Base-by-base conservation (phyloP, 2,329 filamentous ascomycete genomes). In the Diaporthe nobilis region DNA sequence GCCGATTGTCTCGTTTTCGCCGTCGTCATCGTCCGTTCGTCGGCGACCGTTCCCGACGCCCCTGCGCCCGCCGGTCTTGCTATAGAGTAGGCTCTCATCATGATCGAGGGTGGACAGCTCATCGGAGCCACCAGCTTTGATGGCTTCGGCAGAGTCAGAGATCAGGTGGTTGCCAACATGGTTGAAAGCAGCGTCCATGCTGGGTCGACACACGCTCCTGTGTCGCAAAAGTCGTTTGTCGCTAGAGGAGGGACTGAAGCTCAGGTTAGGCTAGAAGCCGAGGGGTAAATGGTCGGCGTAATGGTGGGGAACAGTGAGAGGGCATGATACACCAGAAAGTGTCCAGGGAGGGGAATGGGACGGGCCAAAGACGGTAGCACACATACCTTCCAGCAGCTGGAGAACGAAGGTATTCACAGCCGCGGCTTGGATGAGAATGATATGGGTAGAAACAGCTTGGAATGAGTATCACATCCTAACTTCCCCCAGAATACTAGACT, bases 161-260 rank as follows among this genome's bases (percentile, higher is more conserved):
- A 97, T 92, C 80, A 96, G 88, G 85, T 96, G 94, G 86, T 97
- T 98, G 81, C 94, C 94, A 82, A 96, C 91, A 85, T 97, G 94
- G 78, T 93, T 96, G 84, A 97, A 98, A 80, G 95, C 94, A 71
- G 74, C 74, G 88, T 97, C 94, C 94, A 97, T 96, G 80, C 80
- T 87, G 70, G 58, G 37, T 63, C 39, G 58, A 63, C 55, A 61
- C 71, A 76, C 79, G 78, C 79, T 78, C 77, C 74, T 76, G 73
- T 73, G 78, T 77, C 77, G 76, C 77, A 76, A 73, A 77, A 71
- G 71, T 67, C 39, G 55, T 68, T 67, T 61, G 57, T 44, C 76
- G 76, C 60, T 75, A 71, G 31, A 58, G 58, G 67, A 71, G 25
- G 28, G 28, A 31, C 44, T 68, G 39, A 22, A 51, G 22, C 10